Base-by-base conservation (phyloP, 352 stramenopile genomes). In the Discostella stelligera region DNA sequence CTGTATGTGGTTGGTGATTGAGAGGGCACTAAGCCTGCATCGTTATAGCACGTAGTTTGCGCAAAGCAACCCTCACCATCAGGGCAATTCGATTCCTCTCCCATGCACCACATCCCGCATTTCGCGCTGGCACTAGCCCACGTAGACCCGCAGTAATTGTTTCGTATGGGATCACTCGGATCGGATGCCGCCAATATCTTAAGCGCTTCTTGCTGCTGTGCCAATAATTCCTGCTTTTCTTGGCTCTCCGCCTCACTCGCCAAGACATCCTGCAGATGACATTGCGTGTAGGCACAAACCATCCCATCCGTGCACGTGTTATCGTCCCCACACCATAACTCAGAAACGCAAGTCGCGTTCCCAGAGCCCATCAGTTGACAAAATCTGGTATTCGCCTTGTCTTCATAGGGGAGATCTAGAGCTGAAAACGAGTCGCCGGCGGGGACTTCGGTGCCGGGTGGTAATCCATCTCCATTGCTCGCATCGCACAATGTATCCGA, bases 301-400 rank as follows among this genome's bases (percentile, higher is more conserved):
- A 67, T 21, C 2, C 54, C 77, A 11, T 59, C 54, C 13, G 49
- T 25, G 60, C 77, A 84, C 13, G 50, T 59, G 50, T 59, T 77
- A 56, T 77, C 13, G 23, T 77, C 32, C 65, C 70, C 20, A 66
- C 44, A 49, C 48, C 58, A 64, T 58, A 72, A 13, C 11, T 62
- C 23, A 0, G 73, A 65, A 7, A 30, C 58, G 54, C 64, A 64
- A 65, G 56, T 71, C 30, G 39, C 58, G 18, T 0, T 20, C 4
- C 65, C 73, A 8, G 37, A 3, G 2, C 37, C 37, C 37, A 44
- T 44, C 11, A 44, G 2, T 44, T 44, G 37, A 56, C 73, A 83
- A 70, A 83, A 83, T 46, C 63, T 64, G 13, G 61, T 78, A 49
- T 83, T 83, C n/a, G 60, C 60, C 18, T 71, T 77, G 61, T 83